A percentile compares a stretch with the other conserved stretches of the same genome.
phyloP scores from a whole-genome alignment of 1,139 yeast genomes.

The Schwanniomyces etchellsii region DNA sequence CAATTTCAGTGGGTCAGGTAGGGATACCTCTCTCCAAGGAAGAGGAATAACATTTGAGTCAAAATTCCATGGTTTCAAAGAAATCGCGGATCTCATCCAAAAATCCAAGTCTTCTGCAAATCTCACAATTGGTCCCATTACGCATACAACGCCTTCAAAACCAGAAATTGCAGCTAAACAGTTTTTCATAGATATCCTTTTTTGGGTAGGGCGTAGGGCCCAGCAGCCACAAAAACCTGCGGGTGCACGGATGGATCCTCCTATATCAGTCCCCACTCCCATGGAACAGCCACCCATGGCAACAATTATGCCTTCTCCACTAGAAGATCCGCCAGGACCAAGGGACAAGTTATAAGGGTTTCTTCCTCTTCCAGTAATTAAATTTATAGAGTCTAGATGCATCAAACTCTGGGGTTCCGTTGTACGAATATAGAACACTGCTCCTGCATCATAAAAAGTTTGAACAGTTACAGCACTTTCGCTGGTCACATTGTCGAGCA shows the following conservation, averaged over 20 bases:
- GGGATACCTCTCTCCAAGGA: slow-evolving; percentile 13
- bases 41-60: slow-evolving; percentile 14
- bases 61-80: slow-evolving; percentile 17
- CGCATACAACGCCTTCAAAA: slow-evolving; percentile 36
- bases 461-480: slow-evolving; percentile 17
- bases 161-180: slow-evolving; percentile 12
- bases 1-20: slow-evolving; percentile 5
- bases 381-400: slow-evolving; percentile 12
- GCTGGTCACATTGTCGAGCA: slow-evolving; percentile 14
- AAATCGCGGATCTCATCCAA: slow-evolving; percentile 20
- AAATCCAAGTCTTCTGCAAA: slow-evolving; percentile 20
- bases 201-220: slow-evolving; percentile 45
- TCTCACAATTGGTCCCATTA: slow-evolving; percentile 41
- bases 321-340: slow-evolving; percentile 21
- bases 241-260: slow-evolving; percentile 58
- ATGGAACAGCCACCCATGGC: slow-evolving; percentile 14
- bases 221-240: slow-evolving; percentile 49
- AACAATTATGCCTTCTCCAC: slow-evolving; percentile 23
- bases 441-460: slow-evolving; percentile 10
- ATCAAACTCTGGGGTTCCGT: slow-evolving; percentile 12
- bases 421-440: slow-evolving; percentile 10
- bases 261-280: slow-evolving; percentile 56
- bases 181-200: slow-evolving; percentile 9
- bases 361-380: slow-evolving; percentile 14
- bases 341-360: slow-evolving; percentile 18